These are phyloP conservation scores for Bryoerythrophyllum caledonicum DNA, from an alignment of 225 moss, liverwort and hornwort genomes.

Conservation along the genomic window DNA sequence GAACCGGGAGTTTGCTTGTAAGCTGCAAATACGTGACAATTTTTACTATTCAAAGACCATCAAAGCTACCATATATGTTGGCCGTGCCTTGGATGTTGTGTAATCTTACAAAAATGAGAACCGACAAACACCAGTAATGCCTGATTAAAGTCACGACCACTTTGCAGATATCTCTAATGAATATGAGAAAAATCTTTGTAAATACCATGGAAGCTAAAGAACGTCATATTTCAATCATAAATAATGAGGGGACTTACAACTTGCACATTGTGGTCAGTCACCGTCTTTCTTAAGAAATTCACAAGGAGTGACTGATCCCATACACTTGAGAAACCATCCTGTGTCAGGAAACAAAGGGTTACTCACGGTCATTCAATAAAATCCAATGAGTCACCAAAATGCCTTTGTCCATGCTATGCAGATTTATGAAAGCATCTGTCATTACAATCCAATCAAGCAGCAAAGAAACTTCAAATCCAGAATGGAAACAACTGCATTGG, in stretches of 20 bases:
- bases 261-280: slow-evolving; percentile 41
- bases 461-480: neutral
- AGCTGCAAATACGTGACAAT: too few relatives aligned
- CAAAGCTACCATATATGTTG: too few relatives aligned
- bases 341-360: slow-evolving; percentile 6
- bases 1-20: too few relatives aligned
- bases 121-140: too few relatives aligned
- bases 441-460: too few relatives aligned
- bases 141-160: too few relatives aligned
- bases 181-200: neutral
- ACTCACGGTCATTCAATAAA: neutral
- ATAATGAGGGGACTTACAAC: slow-evolving; percentile 42
- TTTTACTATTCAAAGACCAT: too few relatives aligned
- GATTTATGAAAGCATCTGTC: neutral
- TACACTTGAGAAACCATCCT: slow-evolving; percentile 59
- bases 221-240: neutral
- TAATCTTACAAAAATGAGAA: too few relatives aligned
- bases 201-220: neutral
- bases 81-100: too few relatives aligned
- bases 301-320: slow-evolving; percentile 53
- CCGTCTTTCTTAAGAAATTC: slow-evolving; percentile 37
- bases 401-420: neutral
- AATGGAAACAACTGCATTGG: slow-evolving; percentile 18
- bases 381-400: neutral
- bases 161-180: too few relatives aligned